Evolutionary conservation across 176 grass and related monocot species (phyloP), one percentile per base, ranked within the genome.

Genomic region (Dactylis glomerata): DNA sequence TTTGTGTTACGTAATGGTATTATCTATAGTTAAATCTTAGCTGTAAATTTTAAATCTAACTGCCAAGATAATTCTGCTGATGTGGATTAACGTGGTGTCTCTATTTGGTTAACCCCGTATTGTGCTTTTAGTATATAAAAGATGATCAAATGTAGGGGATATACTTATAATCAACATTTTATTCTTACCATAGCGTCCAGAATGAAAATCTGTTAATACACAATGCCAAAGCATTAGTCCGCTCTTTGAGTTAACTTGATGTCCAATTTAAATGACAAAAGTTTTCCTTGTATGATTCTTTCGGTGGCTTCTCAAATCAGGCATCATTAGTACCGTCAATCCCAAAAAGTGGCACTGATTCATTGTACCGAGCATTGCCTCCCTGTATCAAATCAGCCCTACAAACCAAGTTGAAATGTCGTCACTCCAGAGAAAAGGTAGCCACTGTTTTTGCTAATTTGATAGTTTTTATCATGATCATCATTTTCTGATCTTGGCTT

Each of bases 291-390:
- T 57, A 16, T 64, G 24, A 45, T 79, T 44, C 2, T 73, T 0
- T 52, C 34, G 6, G 49, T 62, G 42, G 26, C n/a, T 34, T 50
- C 10, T 68, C 10, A 22, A 31, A 5, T 30, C 84, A 86, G 77
- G 67, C 56, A 38, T 74, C 10, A 3, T 36, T 49, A 12, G n/a
- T 69, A 52, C 31, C 84, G 3, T 44, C 52, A 8, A 44, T 42
- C 61, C 68, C 81, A 5, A 14, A 33, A 16, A 45, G 36, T 5
- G 32, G 10, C 13, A 1, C 38, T 52, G 55, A 52, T 64, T 44
- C 66, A 41, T 30, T 86, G 67, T 86, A 73, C 77, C 30, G 17
- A 10, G 30, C 55, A 51, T 37, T 86, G 55, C 77, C 77, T 81
- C 40, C 15, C 17, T 50, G 42, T 10, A 73, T 81, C 4, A 86